These are phyloP conservation scores for Polytrichum commune DNA, from an alignment of 225 moss, liverwort and hornwort genomes.

Conservation along the genomic window DNA sequence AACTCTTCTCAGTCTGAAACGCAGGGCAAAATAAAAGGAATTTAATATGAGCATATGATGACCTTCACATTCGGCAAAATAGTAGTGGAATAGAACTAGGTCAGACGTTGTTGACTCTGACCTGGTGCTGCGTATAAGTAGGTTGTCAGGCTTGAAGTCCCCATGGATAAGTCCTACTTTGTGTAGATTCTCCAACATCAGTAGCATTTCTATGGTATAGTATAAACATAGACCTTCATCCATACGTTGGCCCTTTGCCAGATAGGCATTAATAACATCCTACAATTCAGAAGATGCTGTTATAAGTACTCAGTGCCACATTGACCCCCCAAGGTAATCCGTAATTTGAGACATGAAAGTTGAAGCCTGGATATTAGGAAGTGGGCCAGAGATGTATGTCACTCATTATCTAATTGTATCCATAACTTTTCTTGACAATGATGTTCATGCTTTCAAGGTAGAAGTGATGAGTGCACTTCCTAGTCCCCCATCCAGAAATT, in stretches of 20 bases:
- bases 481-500: too few relatives aligned
- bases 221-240: constrained; percentile 85
- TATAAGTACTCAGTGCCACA: constrained; percentile 14
- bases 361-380: too few relatives aligned
- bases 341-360: too few relatives aligned
- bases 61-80: too few relatives aligned
- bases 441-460: background rate
- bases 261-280: constrained; percentile 91
- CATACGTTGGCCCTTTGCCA: constrained; percentile 68
- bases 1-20: too few relatives aligned
- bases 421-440: too few relatives aligned
- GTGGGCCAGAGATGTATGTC: too few relatives aligned
- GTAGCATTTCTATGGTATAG: constrained; percentile 92
- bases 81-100: background rate
- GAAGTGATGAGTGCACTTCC: background rate
- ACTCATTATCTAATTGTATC: too few relatives aligned
- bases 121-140: constrained; percentile 88
- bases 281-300: constrained; percentile 30
- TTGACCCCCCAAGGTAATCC: too few relatives aligned
- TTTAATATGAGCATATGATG: too few relatives aligned
- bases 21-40: too few relatives aligned
- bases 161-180: constrained; percentile 92
- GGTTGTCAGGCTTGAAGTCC: constrained; percentile 98
- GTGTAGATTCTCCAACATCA: constrained; percentile 80
- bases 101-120: constrained; percentile 10